phyloP scores from a whole-genome alignment of 2,329 filamentous ascomycete genomes.

The Emmonsiellopsis sp. region DNA sequence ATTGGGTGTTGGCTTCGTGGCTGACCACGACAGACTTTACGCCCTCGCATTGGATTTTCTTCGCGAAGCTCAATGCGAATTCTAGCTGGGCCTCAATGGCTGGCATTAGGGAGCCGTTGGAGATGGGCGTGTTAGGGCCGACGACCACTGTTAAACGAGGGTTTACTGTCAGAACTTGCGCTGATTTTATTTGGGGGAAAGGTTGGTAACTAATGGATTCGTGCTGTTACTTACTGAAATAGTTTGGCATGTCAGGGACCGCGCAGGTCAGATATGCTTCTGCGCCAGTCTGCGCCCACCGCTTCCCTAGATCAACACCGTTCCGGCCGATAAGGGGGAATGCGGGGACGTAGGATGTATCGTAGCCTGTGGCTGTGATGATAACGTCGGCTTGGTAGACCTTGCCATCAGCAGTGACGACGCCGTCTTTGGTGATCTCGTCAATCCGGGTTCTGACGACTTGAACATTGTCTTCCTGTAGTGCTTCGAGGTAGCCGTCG shows the following conservation, averaged over 20 bases:
- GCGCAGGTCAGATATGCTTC: constrained; percentile 5
- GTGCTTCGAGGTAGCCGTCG: constrained; percentile 22
- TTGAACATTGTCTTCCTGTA: constrained; percentile 17
- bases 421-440: constrained; percentile 7
- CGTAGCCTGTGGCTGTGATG: constrained; percentile 32
- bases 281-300: constrained; percentile 4
- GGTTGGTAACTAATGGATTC: background rate
- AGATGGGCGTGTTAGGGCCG: constrained; percentile 6
- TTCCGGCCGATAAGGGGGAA: constrained; percentile 5
- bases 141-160: background rate
- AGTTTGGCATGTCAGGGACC: constrained; percentile 3
- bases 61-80: background rate
- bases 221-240: constrained; percentile 1
- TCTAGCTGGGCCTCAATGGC: constrained; percentile 2
- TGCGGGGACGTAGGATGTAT: constrained; percentile 14
- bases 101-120: constrained; percentile 4
- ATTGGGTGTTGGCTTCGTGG: background rate
- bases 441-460: constrained; percentile 12
- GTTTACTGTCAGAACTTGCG: background rate
- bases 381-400: constrained; percentile 16
- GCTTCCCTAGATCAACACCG: background rate
- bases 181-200: background rate
- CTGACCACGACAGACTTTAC: background rate
- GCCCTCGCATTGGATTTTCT: background rate
- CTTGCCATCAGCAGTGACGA: constrained; percentile 14